Evolutionary conservation across 495 filamentous ascomycete genomes (phyloP), one percentile per base, ranked within the genome.

Genomic region (Beverwykella pulmonaria): DNA sequence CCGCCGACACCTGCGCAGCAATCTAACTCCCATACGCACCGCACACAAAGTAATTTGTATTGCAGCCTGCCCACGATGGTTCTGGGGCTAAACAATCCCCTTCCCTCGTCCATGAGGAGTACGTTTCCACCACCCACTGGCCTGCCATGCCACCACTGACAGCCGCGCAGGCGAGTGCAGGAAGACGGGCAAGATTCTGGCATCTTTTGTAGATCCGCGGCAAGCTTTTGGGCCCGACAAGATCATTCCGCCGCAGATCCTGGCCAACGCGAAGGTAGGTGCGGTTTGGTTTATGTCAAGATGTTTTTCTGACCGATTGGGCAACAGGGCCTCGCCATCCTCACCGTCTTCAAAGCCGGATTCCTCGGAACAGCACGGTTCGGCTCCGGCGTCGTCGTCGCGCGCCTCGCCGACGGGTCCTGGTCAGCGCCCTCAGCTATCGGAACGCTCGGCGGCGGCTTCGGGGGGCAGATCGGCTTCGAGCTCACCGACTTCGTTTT

Each of bases 401-500:
- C 94, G 19, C 89, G 93, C 60, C 86, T 97, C n/a, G 82, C 86
- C 53, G 91, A 98, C 82, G 94, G 93, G 49, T 81, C 85, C 53
- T 98, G 94, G 94, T 95, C 91, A 61, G 95, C 94, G 17, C 94
- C 94, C 6, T 92, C 90, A 17, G 95, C 94, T 20, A 96, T 98
- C 67, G 87, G 87, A 55, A 94, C 91, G 20, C 90, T 89, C 25
- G 94, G 94, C 70, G 95, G 89, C 60, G 94, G 94, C 26, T 93
- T 98, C 68, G 94, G 94, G 70, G 93, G 94, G 22, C 94, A 98
- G 76, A 96, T 98, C 73, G 94, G 94, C 30, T 93, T 96, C 80
- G 94, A 98, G 77, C 80, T 98, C 64, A 98, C 95, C 46, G 94
- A 98, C 75, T 98, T 98, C 75, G 95, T 98, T 71, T 98, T 98